phyloP scores from a whole-genome alignment of 306 rosid genomes.

The Gynostemma pentaphyllum region DNA sequence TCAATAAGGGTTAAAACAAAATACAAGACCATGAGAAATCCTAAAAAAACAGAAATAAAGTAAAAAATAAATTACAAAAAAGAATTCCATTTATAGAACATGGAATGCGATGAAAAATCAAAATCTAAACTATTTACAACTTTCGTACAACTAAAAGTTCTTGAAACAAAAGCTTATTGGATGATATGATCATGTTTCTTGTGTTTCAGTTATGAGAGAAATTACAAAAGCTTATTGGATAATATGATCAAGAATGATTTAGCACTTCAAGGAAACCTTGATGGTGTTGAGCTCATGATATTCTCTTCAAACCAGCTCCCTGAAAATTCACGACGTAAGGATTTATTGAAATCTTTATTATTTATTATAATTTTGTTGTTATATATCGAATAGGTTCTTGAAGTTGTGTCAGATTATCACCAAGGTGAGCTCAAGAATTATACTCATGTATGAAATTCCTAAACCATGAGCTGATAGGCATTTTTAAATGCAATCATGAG shows the following conservation, averaged over 20 bases:
- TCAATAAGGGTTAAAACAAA: too few relatives aligned
- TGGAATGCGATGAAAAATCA: too few relatives aligned
- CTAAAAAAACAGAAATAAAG: too few relatives aligned
- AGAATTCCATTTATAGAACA: too few relatives aligned
- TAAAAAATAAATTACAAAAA: too few relatives aligned
- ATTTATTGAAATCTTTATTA: slow-evolving; percentile 10
- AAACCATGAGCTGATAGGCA: too few relatives aligned
- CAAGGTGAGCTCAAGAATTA: not conserved
- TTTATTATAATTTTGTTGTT: not conserved
- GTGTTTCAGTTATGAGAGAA: slow-evolving; percentile 57
- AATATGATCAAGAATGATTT: slow-evolving; percentile 69
- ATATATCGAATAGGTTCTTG: slow-evolving; percentile 13
- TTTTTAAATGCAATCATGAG: too few relatives aligned
- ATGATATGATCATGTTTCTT: slow-evolving; percentile 7
- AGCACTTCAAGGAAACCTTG: slow-evolving; percentile 66
- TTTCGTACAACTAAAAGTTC: too few relatives aligned
- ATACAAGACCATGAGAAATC: too few relatives aligned
- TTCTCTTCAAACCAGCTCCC: slow-evolving; percentile 89
- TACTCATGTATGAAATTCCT: too few relatives aligned
- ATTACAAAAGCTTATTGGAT: slow-evolving; percentile 61
- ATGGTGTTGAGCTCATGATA: slow-evolving; percentile 74
- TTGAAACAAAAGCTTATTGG: too few relatives aligned
- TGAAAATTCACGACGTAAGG: slow-evolving; percentile 80
- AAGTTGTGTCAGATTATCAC: slow-evolving; percentile 8
- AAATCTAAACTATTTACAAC: too few relatives aligned